phyloP scores from a whole-genome alignment of 2,329 filamentous ascomycete species.

The Simplicillium aogashimaense region DNA sequence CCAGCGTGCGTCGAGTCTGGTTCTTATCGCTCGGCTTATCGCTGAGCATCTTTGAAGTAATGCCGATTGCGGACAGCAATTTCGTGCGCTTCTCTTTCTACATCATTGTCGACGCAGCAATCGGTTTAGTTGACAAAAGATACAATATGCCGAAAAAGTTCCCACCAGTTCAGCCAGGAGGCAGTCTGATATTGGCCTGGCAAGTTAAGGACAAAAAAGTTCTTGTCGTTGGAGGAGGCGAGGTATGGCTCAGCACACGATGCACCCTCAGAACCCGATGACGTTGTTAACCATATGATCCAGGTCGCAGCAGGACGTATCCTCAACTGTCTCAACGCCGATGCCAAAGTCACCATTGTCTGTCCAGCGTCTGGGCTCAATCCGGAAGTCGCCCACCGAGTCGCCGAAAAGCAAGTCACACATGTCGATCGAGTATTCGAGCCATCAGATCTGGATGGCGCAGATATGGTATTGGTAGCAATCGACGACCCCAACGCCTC shows the following conservation, averaged over 20 bases:
- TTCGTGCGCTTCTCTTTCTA: too few species aligned
- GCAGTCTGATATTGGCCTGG: constrained; percentile 91
- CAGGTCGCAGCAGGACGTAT: constrained; percentile 95
- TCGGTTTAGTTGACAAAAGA: too few species aligned
- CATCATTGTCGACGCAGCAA: too few species aligned
- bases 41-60: too few species aligned
- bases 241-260: constrained; percentile 47
- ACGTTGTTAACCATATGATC: constrained; percentile 6
- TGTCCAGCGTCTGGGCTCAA: constrained; percentile 74
- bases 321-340: constrained; percentile 87
- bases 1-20: too few species aligned
- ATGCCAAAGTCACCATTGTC: constrained; percentile 80
- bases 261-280: neutral
- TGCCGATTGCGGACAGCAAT: too few species aligned
- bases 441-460: constrained; percentile 71
- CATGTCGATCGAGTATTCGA: constrained; percentile 79
- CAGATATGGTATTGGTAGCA: constrained; percentile 83
- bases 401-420: constrained; percentile 63
- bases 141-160: constrained; percentile 38
- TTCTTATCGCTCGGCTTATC: too few species aligned
- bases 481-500: constrained; percentile 92
- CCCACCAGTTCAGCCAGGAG: constrained; percentile 77
- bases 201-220: constrained; percentile 84
- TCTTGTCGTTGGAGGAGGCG: constrained; percentile 88
- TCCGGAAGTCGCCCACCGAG: constrained; percentile 75